Percentiles rank a stretch among this genome's conserved stretches.
These are phyloP conservation scores for Coemansia brasiliensis DNA, from an alignment of 192 early-diverging fungal species.

Conservation along the genomic window DNA sequence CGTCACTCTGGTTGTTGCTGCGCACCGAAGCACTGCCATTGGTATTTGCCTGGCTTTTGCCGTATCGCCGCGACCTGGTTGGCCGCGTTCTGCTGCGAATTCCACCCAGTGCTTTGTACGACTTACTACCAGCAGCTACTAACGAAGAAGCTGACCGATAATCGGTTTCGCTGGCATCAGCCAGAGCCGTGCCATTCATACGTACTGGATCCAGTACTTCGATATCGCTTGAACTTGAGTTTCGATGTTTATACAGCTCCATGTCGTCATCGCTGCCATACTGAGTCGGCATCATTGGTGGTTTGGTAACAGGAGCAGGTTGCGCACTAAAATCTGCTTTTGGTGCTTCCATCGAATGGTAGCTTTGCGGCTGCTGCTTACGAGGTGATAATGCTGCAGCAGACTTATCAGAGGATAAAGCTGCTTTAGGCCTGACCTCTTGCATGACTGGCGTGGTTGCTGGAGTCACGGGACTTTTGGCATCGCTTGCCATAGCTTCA, in stretches of 20 bases:
- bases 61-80: conserved; percentile 22
- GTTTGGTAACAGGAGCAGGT: neutral
- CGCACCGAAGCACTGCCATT: conserved; percentile 8
- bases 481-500: conserved; percentile 23
- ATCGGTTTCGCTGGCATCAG: neutral
- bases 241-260: conserved; percentile 7
- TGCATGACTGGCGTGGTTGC: neutral
- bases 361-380: too few species aligned
- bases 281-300: neutral
- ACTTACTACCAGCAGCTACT: neutral
- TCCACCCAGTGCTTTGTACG: conserved; percentile 23
- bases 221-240: conserved; percentile 24
- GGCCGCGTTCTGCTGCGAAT: conserved; percentile 32
- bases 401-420: too few species aligned
- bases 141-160: neutral
- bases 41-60: conserved; percentile 7
- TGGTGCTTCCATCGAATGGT: too few species aligned
- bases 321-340: too few species aligned
- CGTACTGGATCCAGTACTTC: conserved; percentile 22
- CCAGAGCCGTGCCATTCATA: conserved; percentile 6
- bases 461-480: conserved; percentile 7
- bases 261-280: neutral
- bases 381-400: too few species aligned
- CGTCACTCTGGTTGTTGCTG: conserved; percentile 12
- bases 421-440: too few species aligned